Base-by-base conservation (phyloP, 1,284 basidiomycete genomes). In the Takashimella koratensis region DNA sequence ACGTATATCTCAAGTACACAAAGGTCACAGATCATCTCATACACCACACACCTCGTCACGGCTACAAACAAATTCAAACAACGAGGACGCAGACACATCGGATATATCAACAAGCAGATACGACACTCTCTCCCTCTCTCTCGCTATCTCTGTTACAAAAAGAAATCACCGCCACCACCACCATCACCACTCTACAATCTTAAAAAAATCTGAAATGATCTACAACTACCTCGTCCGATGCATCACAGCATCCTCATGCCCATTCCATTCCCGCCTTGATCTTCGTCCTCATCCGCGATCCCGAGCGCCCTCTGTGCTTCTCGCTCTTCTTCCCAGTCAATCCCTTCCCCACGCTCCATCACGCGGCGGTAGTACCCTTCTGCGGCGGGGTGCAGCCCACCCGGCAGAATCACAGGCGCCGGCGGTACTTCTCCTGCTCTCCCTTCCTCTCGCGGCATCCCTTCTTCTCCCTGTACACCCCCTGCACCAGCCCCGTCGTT, bases 321-420 rank as follows among this genome's bases (percentile, higher is more conserved):
- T 24, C 72, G 50, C 61, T 74, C 73, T 54, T 74, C 73, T 39
- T 75, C 73, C 73, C 73, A 75, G 58, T 75, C 73, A 24, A 75
- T 73, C 24, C 65, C 62, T 52, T 73, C 71, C 1, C 65, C 60
- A 3, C 63, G 48, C 6, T 48, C 54, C 24, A 66, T 53, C 3
- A 73, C 67, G 13, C 71, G 49, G 3, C 54, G 45, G 47, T 71
- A 75, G 50, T 75, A 75, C 39, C 49, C 49, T 36, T 58, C 57
- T n/a, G 67, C 71, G 2, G 27, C 24, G 2, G 44, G 51, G 20
- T 59, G 59, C 30, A 74, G 41, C 13, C 65, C 61, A 12, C 62
- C 56, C 0, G 72, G 71, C 3, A 70, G 48, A 13, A 64, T 58
- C 0, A 51, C 41, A 13, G 23, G 45, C 11, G 16, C n/a, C n/a